Base-by-base conservation (phyloP, 2,329 filamentous ascomycete species). In the Monilinia fructigena region DNA sequence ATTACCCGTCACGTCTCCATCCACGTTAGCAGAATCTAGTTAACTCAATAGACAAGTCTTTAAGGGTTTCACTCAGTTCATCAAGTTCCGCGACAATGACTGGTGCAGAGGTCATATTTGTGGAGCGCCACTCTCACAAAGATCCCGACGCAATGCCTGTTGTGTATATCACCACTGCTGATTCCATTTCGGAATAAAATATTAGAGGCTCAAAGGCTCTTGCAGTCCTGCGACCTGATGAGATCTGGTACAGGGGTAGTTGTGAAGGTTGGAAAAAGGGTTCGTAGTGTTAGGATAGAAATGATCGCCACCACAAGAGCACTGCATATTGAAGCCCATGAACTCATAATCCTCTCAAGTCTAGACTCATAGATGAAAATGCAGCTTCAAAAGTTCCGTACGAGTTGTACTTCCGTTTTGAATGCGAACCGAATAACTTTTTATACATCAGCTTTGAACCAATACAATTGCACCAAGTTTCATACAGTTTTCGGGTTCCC, bases 71-170 rank as follows among this genome's bases (percentile, higher is more conserved):
- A 70, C 91, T 93, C 48, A 97, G 82, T 66, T 90, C 89, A 76
- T 97, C 93, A 4, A 98, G 83, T 74, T 93, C 91, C 72, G 86
- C 84, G 53, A 96, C 92, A 70, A 98, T 97, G 72, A 92, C 88
- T 1, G 89, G 88, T 10, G 91, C 93, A 55, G 92, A 93, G 18
- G 91, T 93, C 90, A 97, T 93, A 76, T 96, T 96, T 67, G 92
- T 93, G 6, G 86, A 87, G 60, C 93, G 87, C 66, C 90, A 70
- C 90, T 96, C 82, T 97, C 94, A 67, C 92, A 90, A 7, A 98
- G 83, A 76, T 98, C 94, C 91, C 93, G 35, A 98, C 93, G 94
- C 94, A 42, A 96, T 89, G 54, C 93, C 92, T 0, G 93, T 97
- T 95, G 92, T 96, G 93, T 59, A 98, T 81, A 70, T 96, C 92